Percentiles rank a stretch among this genome's conserved stretches.
Evolutionary conservation across 2,329 filamentous ascomycete genomes (phyloP).

Genomic region (Epichloe sibirici): DNA sequence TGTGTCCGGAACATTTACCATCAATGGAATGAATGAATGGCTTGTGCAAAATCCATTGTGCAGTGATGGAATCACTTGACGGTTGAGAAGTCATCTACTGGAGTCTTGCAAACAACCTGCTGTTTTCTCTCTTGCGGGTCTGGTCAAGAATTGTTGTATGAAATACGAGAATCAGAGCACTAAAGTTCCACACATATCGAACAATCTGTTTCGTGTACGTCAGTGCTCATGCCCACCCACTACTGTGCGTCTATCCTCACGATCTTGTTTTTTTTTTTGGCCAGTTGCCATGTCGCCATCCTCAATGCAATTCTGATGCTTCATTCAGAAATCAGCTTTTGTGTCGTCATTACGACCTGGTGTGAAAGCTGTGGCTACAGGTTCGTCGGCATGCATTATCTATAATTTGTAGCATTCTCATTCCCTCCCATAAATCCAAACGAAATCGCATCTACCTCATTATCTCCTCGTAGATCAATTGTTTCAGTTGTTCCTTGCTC

Average conservation of each 20-base stretch:
- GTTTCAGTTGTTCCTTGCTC: slow-evolving; percentile 96
- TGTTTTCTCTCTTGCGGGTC: not conserved
- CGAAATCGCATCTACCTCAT: slow-evolving; percentile 39
- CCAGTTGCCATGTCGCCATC: not conserved
- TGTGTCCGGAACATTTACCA: too few species aligned
- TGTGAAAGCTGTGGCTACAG: not conserved
- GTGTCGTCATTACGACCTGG: not conserved
- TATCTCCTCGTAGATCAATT: slow-evolving; percentile 96
- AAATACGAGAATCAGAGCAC: not conserved
- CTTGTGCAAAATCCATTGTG: too few species aligned
- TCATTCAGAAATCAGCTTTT: not conserved
- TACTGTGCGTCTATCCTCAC: not conserved
- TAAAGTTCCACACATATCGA: not conserved
- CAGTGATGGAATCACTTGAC: too few species aligned
- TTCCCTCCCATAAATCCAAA: not conserved
- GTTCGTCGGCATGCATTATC: not conserved
- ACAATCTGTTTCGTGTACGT: slow-evolving; percentile 2
- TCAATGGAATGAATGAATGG: too few species aligned
- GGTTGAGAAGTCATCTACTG: not conserved
- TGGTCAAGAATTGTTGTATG: not conserved
- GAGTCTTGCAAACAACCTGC: not conserved
- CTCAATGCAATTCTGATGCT: not conserved
- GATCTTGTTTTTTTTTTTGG: not conserved
- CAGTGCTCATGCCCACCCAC: not conserved
- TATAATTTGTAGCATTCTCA: not conserved